Base-by-base conservation (phyloP, 2,329 filamentous ascomycete species). In the Cryphonectria nitschkei region DNA sequence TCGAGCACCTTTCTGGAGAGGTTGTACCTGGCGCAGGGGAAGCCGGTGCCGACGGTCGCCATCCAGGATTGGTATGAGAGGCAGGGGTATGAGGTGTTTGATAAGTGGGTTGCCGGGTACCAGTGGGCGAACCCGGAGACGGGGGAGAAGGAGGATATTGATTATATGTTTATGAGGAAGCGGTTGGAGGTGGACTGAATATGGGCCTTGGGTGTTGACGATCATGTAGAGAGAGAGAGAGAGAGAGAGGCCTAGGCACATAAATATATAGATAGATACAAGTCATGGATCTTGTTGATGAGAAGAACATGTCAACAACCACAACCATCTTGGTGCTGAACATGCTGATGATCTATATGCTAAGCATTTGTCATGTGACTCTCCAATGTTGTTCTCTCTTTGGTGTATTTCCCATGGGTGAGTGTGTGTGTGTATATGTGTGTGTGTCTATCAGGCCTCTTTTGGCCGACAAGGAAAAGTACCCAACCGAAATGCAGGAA, bases 1-100 rank as follows among this genome's bases (percentile, higher is more conserved):
- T 62, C 61, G 46, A 9, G 46, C 19, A 69, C 32, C 22, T 69
- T 72, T 14, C 32, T 69, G 37, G 6, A 67, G 43, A 69, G 43
- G 64, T 46, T 69, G 26, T 69, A 68, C 43, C 26, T 61, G 19
- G 63, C 52, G 7, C 72, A 69, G 43, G 70, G 72, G 1, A 64
- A 22, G 3, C 32, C 58, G 16, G 64, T 29, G 26, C 72, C 72
- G 5, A 22, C 34, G 37, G 41, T 73, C 8, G 50, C 64, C 26
- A 69, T 9, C 19, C 69, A 72, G 64, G 63, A 67, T 22, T 73
- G 72, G 72, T 73, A 73, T n/a, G 69, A 71, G 60, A 41, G 54
- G 34, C 72, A 73, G 54, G 72, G 72, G n/a, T 73, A 73, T 13
- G 56, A 50, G 50, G 41, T 41, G 32, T 73, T 71, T 43, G 58